Conservation (phyloP, 768 basidiomycete genomes). For the Russula sp. region DNA sequence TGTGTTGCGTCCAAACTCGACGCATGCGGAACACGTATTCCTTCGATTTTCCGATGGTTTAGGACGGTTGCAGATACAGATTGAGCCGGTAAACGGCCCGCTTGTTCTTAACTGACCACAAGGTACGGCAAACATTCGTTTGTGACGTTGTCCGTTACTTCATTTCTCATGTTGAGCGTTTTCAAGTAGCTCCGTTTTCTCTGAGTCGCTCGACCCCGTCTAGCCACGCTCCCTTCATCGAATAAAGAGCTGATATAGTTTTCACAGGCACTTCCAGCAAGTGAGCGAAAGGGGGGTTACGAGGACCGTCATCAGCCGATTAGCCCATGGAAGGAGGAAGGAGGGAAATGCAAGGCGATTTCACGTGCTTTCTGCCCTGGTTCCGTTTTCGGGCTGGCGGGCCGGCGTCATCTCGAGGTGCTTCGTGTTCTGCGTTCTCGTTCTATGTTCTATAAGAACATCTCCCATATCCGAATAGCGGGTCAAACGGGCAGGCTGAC, state of each 20-base stretch:
- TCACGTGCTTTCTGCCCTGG: neutral
- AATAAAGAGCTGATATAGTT: too few species aligned
- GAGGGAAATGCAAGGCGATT: neutral
- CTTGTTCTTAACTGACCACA: neutral
- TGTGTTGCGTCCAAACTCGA: too few species aligned
- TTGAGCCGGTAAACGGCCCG: neutral
- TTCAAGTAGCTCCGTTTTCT: neutral
- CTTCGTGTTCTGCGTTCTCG: neutral
- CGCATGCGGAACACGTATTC: too few species aligned
- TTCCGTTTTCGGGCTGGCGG: neutral
- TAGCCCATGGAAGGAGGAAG: too few species aligned
- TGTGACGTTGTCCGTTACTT: neutral
- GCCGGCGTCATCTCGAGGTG: neutral
- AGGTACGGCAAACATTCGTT: neutral
- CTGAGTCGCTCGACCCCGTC: neutral
- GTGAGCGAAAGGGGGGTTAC: too few species aligned
- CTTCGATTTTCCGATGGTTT: too few species aligned
- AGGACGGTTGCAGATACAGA: neutral
- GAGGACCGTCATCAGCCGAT: too few species aligned
- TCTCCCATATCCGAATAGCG: neutral
- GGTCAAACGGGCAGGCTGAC: neutral
- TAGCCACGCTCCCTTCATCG: neutral
- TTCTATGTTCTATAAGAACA: too few species aligned
- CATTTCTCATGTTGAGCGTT: neutral
- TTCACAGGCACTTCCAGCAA: too few species aligned